Evolutionary conservation across 108 stramenopile species (phyloP).

Genomic region (Hondaea fermentalgiana): DNA sequence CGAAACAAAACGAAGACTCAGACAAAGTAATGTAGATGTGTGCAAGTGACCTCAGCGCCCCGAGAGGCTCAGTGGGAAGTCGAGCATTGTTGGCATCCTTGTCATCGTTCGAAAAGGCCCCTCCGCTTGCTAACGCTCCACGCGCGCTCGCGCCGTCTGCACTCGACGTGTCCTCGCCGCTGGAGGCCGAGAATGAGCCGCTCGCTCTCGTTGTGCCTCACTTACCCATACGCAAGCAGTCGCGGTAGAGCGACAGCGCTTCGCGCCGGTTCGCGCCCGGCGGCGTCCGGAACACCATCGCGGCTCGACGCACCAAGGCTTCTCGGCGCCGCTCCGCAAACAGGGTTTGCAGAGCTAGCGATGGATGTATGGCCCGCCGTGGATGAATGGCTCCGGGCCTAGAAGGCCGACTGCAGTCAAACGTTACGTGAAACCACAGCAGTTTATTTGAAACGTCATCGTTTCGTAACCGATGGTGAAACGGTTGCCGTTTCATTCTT

Average conservation of each 20-base stretch:
- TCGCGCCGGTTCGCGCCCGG: background rate
- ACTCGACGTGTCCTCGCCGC: background rate
- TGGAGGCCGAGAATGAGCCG: background rate
- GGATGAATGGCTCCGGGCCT: no score
- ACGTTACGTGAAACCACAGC: no score
- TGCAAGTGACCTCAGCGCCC: background rate
- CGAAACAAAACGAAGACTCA: background rate
- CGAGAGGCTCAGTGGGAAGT: background rate
- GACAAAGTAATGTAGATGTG: background rate
- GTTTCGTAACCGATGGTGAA: no score
- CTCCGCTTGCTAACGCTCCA: background rate
- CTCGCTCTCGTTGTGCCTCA: background rate
- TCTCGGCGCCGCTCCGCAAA: background rate
- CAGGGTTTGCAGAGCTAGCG: background rate
- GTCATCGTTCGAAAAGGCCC: background rate
- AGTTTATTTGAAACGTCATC: no score
- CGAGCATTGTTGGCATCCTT: background rate
- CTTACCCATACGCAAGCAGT: background rate
- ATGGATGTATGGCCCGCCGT: background rate
- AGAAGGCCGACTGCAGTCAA: no score
- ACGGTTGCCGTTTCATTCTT: no score
- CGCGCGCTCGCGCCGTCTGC: background rate
- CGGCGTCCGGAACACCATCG: background rate
- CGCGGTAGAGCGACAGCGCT: background rate
- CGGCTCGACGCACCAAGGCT: background rate